phyloP scores from a whole-genome alignment of 2,329 filamentous ascomycete genomes.

The Cryphonectria radicalis region DNA sequence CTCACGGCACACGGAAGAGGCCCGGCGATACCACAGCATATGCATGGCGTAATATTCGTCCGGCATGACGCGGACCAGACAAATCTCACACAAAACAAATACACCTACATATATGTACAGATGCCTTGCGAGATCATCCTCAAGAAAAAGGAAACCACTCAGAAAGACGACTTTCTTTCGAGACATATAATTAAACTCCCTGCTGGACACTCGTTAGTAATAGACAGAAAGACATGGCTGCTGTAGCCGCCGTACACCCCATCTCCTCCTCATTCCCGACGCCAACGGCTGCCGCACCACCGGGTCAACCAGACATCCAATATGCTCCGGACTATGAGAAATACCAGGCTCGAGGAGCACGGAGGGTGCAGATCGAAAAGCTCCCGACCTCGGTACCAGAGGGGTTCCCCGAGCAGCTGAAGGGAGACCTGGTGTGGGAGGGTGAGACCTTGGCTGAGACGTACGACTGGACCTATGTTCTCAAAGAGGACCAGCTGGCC shows the following conservation, averaged over 20 bases:
- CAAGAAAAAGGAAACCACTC: neutral
- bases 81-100: neutral
- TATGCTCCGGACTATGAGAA: constrained; percentile 60
- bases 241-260: constrained; percentile 7
- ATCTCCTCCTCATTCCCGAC: constrained; percentile 20
- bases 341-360: constrained; percentile 54
- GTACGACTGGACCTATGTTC: constrained; percentile 58
- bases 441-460: constrained; percentile 50
- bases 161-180: neutral
- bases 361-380: constrained; percentile 46
- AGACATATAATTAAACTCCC: neutral
- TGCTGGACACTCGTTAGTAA: neutral
- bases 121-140: neutral
- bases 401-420: constrained; percentile 54
- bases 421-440: constrained; percentile 61
- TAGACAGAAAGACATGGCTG: constrained; percentile 9
- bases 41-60: constrained; percentile 22
- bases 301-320: constrained; percentile 61
- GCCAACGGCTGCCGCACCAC: constrained; percentile 36
- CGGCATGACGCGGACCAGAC: constrained; percentile 23
- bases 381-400: constrained; percentile 48
- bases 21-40: neutral
- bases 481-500: constrained; percentile 50
- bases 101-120: neutral
- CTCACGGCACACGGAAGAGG: neutral